phyloP scores from a whole-genome alignment of 371 early-diverging fungal species.

The Apophysomyces ossiformis region DNA sequence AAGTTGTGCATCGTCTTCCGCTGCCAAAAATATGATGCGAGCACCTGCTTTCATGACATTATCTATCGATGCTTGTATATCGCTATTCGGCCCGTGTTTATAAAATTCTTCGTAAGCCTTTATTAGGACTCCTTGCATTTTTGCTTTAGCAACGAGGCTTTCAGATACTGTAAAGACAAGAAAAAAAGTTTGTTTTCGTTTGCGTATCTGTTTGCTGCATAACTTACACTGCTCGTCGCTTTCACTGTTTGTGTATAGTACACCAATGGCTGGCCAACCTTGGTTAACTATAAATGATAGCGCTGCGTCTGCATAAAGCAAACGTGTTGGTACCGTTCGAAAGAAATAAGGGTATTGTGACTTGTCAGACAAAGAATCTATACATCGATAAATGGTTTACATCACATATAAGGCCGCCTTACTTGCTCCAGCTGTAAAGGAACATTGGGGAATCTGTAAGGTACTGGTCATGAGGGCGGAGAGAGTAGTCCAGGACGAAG shows the following conservation, averaged over 20 bases:
- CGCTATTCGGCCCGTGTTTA: conserved; percentile 13
- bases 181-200: not conserved
- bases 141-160: conserved; percentile 17
- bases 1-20: conserved; percentile 12
- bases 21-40: conserved; percentile 22
- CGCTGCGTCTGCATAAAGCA: conserved; percentile 26
- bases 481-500: conserved; percentile 31
- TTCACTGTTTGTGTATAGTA: conserved; percentile 24
- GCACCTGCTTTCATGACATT: conserved; percentile 18
- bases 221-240: conserved; percentile 28
- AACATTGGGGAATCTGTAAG: conserved; percentile 40
- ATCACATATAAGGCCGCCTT: not conserved
- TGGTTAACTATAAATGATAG: conserved; percentile 17
- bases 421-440: conserved; percentile 33
- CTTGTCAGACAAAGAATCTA: conserved; percentile 21
- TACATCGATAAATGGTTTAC: not conserved
- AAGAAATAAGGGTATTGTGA: conserved; percentile 27
- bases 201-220: not conserved
- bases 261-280: conserved; percentile 30
- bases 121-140: conserved; percentile 11
- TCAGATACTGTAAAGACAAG: conserved; percentile 12
- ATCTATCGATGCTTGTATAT: not conserved
- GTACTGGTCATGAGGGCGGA: conserved; percentile 38
- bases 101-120: conserved; percentile 17
- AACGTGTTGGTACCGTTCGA: conserved; percentile 35